phyloP scores from a whole-genome alignment of 495 filamentous ascomycete genomes.

The Hyaloscypha bicolor region DNA sequence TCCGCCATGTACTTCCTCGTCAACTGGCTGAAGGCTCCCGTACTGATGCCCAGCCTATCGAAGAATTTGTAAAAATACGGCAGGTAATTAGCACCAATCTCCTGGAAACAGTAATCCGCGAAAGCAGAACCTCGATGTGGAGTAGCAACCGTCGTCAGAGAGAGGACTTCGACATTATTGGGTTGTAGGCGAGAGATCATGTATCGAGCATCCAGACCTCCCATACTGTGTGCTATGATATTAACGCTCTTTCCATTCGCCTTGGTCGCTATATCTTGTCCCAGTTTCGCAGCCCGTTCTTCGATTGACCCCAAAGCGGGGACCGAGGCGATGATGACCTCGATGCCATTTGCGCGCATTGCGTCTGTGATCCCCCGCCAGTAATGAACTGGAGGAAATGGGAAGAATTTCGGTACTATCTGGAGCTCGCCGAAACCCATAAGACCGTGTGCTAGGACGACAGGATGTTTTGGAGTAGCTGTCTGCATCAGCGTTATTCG shows the following conservation, averaged over 20 bases:
- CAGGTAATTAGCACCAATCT: conserved; percentile 63
- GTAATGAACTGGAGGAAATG: conserved; percentile 78
- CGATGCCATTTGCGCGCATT: conserved; percentile 66
- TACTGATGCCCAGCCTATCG: conserved; percentile 68
- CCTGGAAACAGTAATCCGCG: conserved; percentile 79
- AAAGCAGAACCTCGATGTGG: conserved; percentile 86
- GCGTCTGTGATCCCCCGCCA: conserved; percentile 91
- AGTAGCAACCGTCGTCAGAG: conserved; percentile 84
- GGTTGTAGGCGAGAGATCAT: conserved; percentile 85
- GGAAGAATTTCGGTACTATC: conserved; percentile 59
- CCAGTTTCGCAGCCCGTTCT: conserved; percentile 68
- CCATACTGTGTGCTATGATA: conserved; percentile 77
- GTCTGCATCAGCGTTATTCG: background rate
- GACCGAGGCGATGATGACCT: conserved; percentile 82
- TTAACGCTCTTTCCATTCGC: conserved; percentile 78
- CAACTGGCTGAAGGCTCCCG: conserved; percentile 82
- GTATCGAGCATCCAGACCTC: conserved; percentile 88
- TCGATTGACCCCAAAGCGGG: conserved; percentile 81
- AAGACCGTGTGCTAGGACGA: conserved; percentile 88
- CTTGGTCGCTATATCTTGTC: conserved; percentile 62
- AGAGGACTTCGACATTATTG: conserved; percentile 54
- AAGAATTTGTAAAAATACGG: conserved; percentile 72
- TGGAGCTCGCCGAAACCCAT: conserved; percentile 87
- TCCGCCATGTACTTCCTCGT: conserved; percentile 80
- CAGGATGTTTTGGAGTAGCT: conserved; percentile 68